These are phyloP conservation scores for Hymenochaete sp. DNA, from an alignment of 1,284 basidiomycete genomes.

Conservation along the genomic window DNA sequence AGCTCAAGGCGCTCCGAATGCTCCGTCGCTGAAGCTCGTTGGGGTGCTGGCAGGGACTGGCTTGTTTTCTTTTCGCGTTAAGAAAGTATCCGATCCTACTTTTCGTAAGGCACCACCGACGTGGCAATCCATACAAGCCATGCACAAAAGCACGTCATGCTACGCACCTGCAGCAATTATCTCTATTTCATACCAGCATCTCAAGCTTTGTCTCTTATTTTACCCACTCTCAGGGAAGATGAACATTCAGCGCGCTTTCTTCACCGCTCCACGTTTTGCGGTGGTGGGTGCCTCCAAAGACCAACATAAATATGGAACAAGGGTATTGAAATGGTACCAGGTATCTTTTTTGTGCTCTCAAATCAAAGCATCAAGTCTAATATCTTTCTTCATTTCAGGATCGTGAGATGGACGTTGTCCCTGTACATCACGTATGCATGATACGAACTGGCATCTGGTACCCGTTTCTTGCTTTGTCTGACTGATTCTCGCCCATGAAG, in stretches of 20 bases:
- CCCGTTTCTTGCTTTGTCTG: no score
- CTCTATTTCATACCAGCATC: neutral
- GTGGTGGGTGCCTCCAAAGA: constrained; percentile 77
- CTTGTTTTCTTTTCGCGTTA: no score
- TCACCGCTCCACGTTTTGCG: constrained; percentile 55
- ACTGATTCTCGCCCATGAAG: constrained; percentile 29
- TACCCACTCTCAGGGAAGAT: constrained; percentile 2
- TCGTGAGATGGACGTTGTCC: constrained; percentile 54
- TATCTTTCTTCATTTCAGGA: constrained; percentile 69
- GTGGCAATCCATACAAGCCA: no score
- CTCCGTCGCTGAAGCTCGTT: no score
- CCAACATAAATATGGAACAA: constrained; percentile 65
- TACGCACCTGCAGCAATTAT: no score
- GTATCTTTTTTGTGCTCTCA: constrained; percentile 2
- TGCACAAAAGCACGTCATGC: no score
- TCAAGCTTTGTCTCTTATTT: neutral
- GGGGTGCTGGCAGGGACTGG: no score
- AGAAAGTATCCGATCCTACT: no score
- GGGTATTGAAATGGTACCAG: constrained; percentile 34
- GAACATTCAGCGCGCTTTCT: constrained; percentile 47
- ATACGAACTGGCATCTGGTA: no score
- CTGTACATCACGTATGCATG: constrained; percentile 61
- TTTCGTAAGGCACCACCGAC: no score
- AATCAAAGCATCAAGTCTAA: constrained; percentile 27
- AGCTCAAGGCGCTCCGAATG: no score